Percentiles rank a stretch among this genome's conserved stretches.
Conservation (phyloP, 371 early-diverging fungal species). For the Vairimorpha ceranae region DNA sequence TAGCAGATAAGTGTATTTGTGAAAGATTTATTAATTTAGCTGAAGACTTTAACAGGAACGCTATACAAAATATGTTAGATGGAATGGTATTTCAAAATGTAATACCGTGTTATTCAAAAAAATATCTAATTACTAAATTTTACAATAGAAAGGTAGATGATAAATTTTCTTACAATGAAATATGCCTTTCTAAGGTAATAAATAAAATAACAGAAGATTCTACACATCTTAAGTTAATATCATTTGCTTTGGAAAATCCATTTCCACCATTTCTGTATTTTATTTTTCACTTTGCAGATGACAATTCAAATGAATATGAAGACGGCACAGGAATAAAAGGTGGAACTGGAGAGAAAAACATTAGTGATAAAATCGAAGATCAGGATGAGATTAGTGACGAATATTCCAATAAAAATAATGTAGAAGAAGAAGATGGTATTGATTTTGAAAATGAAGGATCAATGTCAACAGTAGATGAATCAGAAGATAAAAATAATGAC, state of each 20-base stretch:
- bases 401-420: constrained; percentile 10
- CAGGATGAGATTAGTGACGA: constrained; percentile 52
- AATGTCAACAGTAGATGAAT: constrained; percentile 29
- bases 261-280: constrained; percentile 42
- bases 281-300: constrained; percentile 30
- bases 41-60: constrained; percentile 5
- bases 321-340: constrained; percentile 32
- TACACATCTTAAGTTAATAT: constrained; percentile 9
- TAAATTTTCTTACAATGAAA: constrained; percentile 27
- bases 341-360: constrained; percentile 55
- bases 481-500: constrained; percentile 35
- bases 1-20: constrained; percentile 11
- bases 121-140: constrained; percentile 24
- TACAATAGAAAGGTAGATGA: constrained; percentile 23
- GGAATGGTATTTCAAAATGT: background rate
- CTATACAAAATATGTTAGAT: background rate
- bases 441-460: constrained; percentile 48
- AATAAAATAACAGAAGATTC: constrained; percentile 22
- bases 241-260: constrained; percentile 20
- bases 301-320: constrained; percentile 22
- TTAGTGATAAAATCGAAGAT: constrained; percentile 51
- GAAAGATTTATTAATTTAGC: constrained; percentile 19
- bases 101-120: background rate
- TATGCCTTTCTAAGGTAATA: constrained; percentile 39
- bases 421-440: constrained; percentile 41